These are phyloP conservation scores for Arabidopsis lyrata DNA, from an alignment of 441 rosid species.

Conservation along the genomic window DNA sequence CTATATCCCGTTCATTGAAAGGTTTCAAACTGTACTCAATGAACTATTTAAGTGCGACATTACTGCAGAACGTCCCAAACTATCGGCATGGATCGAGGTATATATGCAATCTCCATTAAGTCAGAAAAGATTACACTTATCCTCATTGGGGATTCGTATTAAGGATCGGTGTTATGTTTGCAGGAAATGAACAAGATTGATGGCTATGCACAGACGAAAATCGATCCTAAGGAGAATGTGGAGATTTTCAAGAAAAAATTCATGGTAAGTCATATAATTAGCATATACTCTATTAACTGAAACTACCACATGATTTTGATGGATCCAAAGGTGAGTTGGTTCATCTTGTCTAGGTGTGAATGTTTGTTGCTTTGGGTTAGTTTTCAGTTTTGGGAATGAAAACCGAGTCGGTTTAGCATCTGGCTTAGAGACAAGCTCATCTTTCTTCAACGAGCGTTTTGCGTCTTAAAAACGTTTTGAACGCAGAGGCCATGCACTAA, in stretches of 20 bases:
- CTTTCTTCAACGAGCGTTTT: neutral
- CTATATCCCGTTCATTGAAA: constrained; percentile 72
- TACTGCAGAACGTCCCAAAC: constrained; percentile 76
- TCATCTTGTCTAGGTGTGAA: neutral
- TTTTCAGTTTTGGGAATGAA: neutral
- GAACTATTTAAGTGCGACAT: constrained; percentile 64
- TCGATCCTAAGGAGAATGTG: constrained; percentile 55
- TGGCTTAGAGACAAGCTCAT: neutral
- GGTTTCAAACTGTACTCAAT: constrained; percentile 57
- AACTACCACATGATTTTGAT: neutral
- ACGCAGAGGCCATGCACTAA: neutral
- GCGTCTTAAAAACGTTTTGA: neutral
- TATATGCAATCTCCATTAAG: neutral
- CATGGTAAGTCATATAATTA: constrained; percentile 49
- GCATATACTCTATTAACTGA: neutral
- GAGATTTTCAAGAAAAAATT: constrained; percentile 53
- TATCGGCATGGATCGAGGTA: constrained; percentile 86
- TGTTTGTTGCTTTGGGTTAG: neutral
- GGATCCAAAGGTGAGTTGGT: neutral
- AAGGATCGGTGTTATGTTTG: constrained; percentile 20
- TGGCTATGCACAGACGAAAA: constrained; percentile 73
- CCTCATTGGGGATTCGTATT: constrained; percentile 1
- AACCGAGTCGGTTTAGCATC: neutral
- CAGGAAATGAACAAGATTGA: constrained; percentile 85
- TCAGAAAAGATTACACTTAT: neutral